phyloP scores from a whole-genome alignment of 2,329 filamentous ascomycete genomes.

The Ophiocordyceps camponoti-rufipedis region DNA sequence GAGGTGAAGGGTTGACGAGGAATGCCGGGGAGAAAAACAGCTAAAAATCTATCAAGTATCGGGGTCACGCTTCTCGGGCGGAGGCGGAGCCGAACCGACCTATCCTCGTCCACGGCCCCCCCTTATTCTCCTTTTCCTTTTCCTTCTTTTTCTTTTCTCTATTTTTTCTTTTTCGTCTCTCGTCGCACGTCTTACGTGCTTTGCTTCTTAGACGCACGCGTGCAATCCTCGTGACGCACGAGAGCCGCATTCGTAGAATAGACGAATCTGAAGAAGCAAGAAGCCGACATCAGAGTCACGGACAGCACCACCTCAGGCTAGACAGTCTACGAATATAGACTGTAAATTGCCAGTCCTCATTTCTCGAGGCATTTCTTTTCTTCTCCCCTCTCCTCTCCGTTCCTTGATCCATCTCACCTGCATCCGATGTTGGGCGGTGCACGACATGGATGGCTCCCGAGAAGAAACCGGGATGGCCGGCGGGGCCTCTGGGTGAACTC shows the following conservation, averaged over 20 bases:
- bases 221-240: background rate
- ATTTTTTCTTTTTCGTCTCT: background rate
- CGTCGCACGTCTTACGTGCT: background rate
- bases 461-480: background rate
- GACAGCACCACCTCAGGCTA: background rate
- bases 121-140: background rate
- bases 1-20: background rate
- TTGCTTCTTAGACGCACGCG: no score
- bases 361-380: background rate
- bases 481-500: background rate
- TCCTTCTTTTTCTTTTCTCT: background rate
- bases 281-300: background rate
- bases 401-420: background rate
- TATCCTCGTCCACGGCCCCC: background rate
- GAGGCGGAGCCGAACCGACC: background rate
- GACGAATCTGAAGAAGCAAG: background rate
- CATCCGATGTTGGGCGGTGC: background rate
- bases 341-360: background rate
- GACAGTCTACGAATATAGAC: no score
- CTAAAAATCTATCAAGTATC: slow-evolving; percentile 3
- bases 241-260: background rate
- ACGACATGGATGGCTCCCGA: background rate
- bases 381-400: no score
- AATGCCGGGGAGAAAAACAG: background rate
- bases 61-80: background rate